These are phyloP conservation scores for Rhazya stricta DNA, from an alignment of 257 asterid genomes.

Conservation along the genomic window DNA sequence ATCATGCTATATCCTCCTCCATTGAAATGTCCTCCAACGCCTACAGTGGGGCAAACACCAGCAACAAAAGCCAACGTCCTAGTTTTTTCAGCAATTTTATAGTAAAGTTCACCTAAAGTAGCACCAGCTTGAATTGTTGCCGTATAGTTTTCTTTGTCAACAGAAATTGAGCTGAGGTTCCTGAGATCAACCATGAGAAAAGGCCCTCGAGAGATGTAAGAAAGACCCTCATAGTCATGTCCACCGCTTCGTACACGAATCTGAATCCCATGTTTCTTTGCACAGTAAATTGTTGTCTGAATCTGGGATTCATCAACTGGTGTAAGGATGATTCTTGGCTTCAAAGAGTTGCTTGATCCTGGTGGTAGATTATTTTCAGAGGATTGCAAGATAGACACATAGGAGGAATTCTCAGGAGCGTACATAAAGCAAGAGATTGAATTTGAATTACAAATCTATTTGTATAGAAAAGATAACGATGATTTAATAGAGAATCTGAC, in stretches of 20 bases:
- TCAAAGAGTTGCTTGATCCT: neutral
- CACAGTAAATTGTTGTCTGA: neutral
- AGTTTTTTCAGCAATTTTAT: slow-evolving; percentile 15
- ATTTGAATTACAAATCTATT: neutral
- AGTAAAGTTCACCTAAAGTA: slow-evolving; percentile 32
- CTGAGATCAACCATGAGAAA: slow-evolving; percentile 34
- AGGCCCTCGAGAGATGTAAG: slow-evolving; percentile 30
- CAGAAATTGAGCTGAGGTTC: slow-evolving; percentile 19
- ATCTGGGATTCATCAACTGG: slow-evolving; percentile 5
- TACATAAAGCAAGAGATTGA: neutral
- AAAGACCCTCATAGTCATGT: slow-evolving; percentile 51
- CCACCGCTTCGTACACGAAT: slow-evolving; percentile 40
- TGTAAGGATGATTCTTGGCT: slow-evolving; percentile 6
- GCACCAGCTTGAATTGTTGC: slow-evolving; percentile 45
- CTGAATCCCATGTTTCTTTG: slow-evolving; percentile 10
- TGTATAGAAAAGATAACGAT: no score
- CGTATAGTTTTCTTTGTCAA: slow-evolving; percentile 8
- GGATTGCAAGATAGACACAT: neutral
- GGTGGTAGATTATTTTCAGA: neutral
- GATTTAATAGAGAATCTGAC: no score
- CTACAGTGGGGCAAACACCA: slow-evolving; percentile 45
- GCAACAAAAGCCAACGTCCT: slow-evolving; percentile 34
- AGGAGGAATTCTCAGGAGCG: slow-evolving; percentile 2
- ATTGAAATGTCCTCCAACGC: slow-evolving; percentile 44
- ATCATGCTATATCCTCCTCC: slow-evolving; percentile 49